Conservation (phyloP, 768 basidiomycete species). For the Kockovaella imperatae region DNA sequence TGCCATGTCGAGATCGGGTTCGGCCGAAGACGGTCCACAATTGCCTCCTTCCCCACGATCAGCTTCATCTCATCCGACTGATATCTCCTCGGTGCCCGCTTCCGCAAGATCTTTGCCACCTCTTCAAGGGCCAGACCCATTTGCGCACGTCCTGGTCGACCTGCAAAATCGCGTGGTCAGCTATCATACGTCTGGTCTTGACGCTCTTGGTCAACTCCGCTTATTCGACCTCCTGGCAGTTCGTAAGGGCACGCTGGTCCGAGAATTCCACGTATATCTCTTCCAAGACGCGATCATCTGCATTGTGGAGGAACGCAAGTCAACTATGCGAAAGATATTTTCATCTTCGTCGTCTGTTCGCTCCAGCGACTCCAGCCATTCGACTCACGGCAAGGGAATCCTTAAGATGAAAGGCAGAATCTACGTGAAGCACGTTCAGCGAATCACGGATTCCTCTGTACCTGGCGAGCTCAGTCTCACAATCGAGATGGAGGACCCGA, state of each 20-base stretch:
- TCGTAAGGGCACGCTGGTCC: conserved; percentile 75
- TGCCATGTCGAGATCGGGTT: conserved; percentile 1
- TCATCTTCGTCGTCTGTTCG: conserved; percentile 44
- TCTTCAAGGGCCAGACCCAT: conserved; percentile 39
- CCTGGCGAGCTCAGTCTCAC: conserved; percentile 80
- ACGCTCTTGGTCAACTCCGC: conserved; percentile 69
- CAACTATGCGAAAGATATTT: conserved; percentile 65
- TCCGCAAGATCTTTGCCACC: not conserved
- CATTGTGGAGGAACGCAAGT: conserved; percentile 92
- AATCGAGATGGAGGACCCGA: conserved; percentile 95
- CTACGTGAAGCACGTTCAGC: conserved; percentile 87
- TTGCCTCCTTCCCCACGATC: conserved; percentile 29
- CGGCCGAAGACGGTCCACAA: conserved; percentile 16
- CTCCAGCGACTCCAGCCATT: conserved; percentile 12
- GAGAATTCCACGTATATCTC: conserved; percentile 92
- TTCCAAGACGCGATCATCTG: conserved; percentile 98
- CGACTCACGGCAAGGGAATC: conserved; percentile 50
- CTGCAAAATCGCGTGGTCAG: conserved; percentile 82
- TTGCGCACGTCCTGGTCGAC: conserved; percentile 77
- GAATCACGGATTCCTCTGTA: conserved; percentile 66
- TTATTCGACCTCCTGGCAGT: conserved; percentile 90
- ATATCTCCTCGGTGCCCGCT: conserved; percentile 3
- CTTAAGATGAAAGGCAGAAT: conserved; percentile 90
- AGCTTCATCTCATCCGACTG: conserved; percentile 7
- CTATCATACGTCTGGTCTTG: conserved; percentile 88